phyloP scores from a whole-genome alignment of 75 land plant genomes.

The Pinus taeda region DNA sequence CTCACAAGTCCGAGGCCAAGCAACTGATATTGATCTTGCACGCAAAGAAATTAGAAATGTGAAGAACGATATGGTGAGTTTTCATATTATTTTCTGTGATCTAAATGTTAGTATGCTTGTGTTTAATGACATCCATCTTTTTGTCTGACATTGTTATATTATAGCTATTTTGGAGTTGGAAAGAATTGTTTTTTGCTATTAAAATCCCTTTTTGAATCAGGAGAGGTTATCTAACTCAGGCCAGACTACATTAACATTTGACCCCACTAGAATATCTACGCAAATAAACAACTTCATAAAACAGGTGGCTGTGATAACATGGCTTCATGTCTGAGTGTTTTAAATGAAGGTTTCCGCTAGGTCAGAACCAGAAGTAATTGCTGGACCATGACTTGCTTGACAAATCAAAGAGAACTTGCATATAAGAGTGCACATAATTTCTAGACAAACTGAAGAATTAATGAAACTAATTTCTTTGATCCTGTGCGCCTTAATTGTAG shows the following conservation, averaged over 20 bases:
- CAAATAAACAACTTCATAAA: no score
- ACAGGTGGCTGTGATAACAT: no score
- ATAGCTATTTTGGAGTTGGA: background rate
- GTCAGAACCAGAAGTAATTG: no score
- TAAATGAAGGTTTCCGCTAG: no score
- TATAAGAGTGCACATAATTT: background rate
- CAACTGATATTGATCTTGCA: conserved; percentile 83
- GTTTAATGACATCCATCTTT: background rate
- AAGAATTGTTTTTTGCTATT: background rate
- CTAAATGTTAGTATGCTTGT: background rate
- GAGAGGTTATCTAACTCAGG: no score
- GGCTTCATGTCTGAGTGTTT: no score
- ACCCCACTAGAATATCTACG: no score
- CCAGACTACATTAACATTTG: no score
- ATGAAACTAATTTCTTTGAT: background rate
- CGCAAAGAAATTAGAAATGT: conserved; percentile 78
- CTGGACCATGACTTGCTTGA: no score
- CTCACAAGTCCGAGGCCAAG: conserved; percentile 82
- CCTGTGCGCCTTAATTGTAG: background rate
- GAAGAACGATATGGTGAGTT: conserved; percentile 70
- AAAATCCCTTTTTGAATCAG: no score
- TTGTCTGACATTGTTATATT: no score
- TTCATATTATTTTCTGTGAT: background rate
- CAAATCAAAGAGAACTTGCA: background rate
- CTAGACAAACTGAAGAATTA: background rate